phyloP scores from a whole-genome alignment of 208 protist species.

The Porcisia hertigi region DNA sequence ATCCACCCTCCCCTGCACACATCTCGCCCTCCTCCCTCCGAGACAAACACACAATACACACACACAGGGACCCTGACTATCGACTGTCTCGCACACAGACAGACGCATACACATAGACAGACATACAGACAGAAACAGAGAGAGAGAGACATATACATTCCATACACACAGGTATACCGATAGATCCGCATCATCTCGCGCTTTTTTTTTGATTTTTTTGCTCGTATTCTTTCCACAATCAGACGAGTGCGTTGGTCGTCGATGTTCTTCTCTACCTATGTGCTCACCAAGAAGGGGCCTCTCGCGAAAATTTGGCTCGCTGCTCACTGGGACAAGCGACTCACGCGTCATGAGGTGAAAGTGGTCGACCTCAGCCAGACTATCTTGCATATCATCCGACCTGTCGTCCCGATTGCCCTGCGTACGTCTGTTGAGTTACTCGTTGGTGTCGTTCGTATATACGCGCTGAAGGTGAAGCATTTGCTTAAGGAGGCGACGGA shows the following conservation, averaged over 20 bases:
- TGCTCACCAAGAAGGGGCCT: constrained; percentile 95
- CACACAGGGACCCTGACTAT: neutral
- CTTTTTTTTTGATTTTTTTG: neutral
- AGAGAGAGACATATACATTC: neutral
- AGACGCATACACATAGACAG: neutral
- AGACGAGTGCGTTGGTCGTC: neutral
- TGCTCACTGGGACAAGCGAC: constrained; percentile 95
- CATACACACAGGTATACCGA: neutral
- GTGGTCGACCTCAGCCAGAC: constrained; percentile 92
- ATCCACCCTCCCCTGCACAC: too few relatives aligned
- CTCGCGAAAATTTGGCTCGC: constrained; percentile 97
- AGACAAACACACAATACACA: neutral
- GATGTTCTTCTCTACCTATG: constrained; percentile 98
- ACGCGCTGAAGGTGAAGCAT: constrained; percentile 92
- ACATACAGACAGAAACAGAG: neutral
- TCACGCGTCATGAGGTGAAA: constrained; percentile 93
- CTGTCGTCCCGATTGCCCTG: constrained; percentile 94
- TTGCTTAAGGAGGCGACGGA: constrained; percentile 88
- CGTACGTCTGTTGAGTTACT: constrained; percentile 96
- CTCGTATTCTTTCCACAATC: neutral
- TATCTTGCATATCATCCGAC: constrained; percentile 93
- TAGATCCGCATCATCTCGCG: neutral
- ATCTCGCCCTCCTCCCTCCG: too few relatives aligned
- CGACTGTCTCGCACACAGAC: neutral
- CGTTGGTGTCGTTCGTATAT: constrained; percentile 97